These are phyloP conservation scores for Acacia acuminata DNA, from an alignment of 306 rosid genomes.

Conservation along the genomic window DNA sequence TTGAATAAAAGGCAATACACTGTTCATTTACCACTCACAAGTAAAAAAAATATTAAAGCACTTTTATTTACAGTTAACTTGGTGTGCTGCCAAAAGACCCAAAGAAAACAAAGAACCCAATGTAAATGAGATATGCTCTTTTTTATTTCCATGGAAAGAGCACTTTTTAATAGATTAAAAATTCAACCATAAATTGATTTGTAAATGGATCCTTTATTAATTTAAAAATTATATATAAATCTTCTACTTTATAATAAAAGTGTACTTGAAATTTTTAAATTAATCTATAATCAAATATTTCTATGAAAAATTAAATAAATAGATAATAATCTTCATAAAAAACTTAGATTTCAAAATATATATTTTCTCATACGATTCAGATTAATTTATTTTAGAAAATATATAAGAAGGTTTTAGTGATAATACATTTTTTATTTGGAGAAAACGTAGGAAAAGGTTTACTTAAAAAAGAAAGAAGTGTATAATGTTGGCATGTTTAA, in stretches of 20 bases:
- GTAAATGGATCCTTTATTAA: neutral
- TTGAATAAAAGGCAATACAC: constrained; percentile 33
- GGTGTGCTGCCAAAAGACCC: neutral
- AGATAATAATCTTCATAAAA: too few relatives aligned
- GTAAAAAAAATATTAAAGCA: neutral
- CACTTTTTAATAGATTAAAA: too few relatives aligned
- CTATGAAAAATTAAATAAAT: too few relatives aligned
- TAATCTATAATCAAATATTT: too few relatives aligned
- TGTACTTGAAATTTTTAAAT: neutral
- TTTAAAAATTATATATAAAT: neutral
- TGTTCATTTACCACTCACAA: constrained; percentile 28
- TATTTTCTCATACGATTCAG: neutral
- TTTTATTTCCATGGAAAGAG: neutral
- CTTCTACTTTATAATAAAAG: neutral
- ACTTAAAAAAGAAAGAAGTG: neutral
- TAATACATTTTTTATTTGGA: neutral
- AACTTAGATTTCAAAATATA: too few relatives aligned
- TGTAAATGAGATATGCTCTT: neutral
- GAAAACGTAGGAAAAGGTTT: neutral
- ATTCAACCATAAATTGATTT: too few relatives aligned
- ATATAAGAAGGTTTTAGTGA: neutral
- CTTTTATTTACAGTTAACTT: constrained; percentile 10
- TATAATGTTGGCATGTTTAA: neutral
- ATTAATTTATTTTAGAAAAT: neutral
- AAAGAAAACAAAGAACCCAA: neutral